Evolutionary conservation across 202 grass and related monocot species (phyloP).

Genomic region (Panicum virgatum): DNA sequence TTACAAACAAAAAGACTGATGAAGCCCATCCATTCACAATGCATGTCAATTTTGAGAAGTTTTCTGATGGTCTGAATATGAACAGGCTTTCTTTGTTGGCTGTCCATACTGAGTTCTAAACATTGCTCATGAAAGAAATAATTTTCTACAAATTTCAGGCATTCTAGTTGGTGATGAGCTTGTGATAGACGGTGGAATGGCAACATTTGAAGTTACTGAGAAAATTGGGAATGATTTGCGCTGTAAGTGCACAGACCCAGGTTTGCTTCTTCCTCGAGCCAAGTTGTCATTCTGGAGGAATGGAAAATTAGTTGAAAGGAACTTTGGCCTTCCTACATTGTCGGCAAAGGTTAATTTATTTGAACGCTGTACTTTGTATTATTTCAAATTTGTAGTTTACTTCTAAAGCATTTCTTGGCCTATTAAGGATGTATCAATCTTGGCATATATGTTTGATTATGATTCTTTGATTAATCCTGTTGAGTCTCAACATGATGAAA

Average conservation of each 20-base stretch:
- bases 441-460: neutral
- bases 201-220: constrained; percentile 67
- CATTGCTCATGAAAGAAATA: constrained; percentile 1
- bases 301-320: constrained; percentile 61
- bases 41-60: constrained; percentile 61
- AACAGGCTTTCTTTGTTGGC: neutral
- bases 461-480: neutral
- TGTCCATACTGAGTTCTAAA: constrained; percentile 12
- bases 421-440: neutral
- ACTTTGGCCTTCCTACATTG: constrained; percentile 64
- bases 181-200: constrained; percentile 77
- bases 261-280: constrained; percentile 73
- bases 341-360: constrained; percentile 57
- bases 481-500: neutral
- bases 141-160: constrained; percentile 47
- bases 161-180: constrained; percentile 68
- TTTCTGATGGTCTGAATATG: constrained; percentile 61
- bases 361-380: neutral
- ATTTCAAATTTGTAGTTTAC: constrained; percentile 20
- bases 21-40: constrained; percentile 48
- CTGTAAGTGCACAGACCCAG: constrained; percentile 69
- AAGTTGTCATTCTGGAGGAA: constrained; percentile 78
- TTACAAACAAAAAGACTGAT: constrained; percentile 48
- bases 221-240: constrained; percentile 54
- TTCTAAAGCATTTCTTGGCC: neutral